Evolutionary conservation across 2,329 filamentous ascomycete genomes (phyloP).

Genomic region (Rachicladosporium sp.): DNA sequence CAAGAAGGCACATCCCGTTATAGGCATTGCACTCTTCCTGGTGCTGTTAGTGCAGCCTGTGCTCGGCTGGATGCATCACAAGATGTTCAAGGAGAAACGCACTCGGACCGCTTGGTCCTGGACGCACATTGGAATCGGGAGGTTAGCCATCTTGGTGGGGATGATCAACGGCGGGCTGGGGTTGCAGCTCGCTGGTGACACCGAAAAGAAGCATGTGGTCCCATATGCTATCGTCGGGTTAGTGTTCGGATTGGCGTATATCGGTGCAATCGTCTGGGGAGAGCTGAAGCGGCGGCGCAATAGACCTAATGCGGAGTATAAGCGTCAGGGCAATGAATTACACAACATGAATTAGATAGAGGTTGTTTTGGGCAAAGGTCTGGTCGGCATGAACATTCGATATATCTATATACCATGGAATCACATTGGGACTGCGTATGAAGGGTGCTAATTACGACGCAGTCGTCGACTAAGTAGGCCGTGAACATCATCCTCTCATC

Average conservation of each 20-base stretch:
- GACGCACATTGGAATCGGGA: constrained; percentile 18
- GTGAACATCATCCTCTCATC: too few species aligned
- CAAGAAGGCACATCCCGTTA: constrained; percentile 36
- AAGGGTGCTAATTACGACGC: too few species aligned
- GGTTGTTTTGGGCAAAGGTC: too few species aligned
- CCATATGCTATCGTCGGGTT: constrained; percentile 39
- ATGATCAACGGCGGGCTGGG: constrained; percentile 48
- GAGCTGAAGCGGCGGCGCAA: constrained; percentile 13
- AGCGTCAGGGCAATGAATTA: neutral
- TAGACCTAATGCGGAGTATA: neutral
- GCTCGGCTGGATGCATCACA: constrained; percentile 41
- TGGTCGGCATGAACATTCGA: too few species aligned
- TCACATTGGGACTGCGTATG: too few species aligned
- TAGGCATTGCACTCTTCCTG: constrained; percentile 41
- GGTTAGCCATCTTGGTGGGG: constrained; percentile 35
- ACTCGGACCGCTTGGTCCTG: constrained; percentile 35
- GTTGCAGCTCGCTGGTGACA: constrained; percentile 31
- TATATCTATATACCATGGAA: too few species aligned
- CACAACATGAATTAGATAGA: too few species aligned
- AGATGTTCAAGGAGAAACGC: constrained; percentile 35
- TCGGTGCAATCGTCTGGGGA: constrained; percentile 20
- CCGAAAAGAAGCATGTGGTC: constrained; percentile 22
- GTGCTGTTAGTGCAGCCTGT: constrained; percentile 43
- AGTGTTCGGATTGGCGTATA: constrained; percentile 33
- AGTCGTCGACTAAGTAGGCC: too few species aligned